Percentiles rank a stretch among this genome's conserved stretches.
These are phyloP conservation scores for Fusarium secorum DNA, from an alignment of 2,329 filamentous ascomycete genomes.

Conservation along the genomic window DNA sequence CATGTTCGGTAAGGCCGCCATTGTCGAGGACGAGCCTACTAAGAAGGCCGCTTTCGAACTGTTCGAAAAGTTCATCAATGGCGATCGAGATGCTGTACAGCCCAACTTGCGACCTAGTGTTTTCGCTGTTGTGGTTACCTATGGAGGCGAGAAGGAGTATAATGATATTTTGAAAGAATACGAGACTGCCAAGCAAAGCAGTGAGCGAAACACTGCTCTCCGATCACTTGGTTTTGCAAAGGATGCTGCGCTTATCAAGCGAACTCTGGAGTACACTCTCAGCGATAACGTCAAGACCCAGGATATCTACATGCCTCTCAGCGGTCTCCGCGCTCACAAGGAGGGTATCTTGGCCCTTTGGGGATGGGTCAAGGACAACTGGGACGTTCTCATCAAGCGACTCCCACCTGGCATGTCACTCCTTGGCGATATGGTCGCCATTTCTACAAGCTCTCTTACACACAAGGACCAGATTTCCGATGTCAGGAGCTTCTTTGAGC, in stretches of 20 bases:
- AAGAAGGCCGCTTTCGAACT: conserved; percentile 85
- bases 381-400: conserved; percentile 82
- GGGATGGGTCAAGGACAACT: conserved; percentile 85
- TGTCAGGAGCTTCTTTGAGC: conserved; percentile 81
- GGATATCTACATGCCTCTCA: conserved; percentile 89
- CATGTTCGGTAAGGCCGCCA: conserved; percentile 84
- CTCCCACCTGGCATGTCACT: conserved; percentile 88
- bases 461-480: conserved; percentile 76
- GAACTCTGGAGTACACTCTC: conserved; percentile 77
- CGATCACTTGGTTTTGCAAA: conserved; percentile 82
- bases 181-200: conserved; percentile 67
- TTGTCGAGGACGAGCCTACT: conserved; percentile 80
- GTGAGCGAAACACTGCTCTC: conserved; percentile 91
- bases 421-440: conserved; percentile 82
- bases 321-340: conserved; percentile 77
- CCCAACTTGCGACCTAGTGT: conserved; percentile 90
- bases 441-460: conserved; percentile 84
- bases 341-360: conserved; percentile 84
- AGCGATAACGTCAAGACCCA: conserved; percentile 89
- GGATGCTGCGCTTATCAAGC: conserved; percentile 80
- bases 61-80: conserved; percentile 83
- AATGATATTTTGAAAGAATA: conserved; percentile 43
- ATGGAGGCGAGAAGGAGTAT: conserved; percentile 72
- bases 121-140: conserved; percentile 82
- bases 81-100: conserved; percentile 83